Conservation (phyloP, 495 filamentous ascomycete species). For the Aspergillus ostianus region DNA sequence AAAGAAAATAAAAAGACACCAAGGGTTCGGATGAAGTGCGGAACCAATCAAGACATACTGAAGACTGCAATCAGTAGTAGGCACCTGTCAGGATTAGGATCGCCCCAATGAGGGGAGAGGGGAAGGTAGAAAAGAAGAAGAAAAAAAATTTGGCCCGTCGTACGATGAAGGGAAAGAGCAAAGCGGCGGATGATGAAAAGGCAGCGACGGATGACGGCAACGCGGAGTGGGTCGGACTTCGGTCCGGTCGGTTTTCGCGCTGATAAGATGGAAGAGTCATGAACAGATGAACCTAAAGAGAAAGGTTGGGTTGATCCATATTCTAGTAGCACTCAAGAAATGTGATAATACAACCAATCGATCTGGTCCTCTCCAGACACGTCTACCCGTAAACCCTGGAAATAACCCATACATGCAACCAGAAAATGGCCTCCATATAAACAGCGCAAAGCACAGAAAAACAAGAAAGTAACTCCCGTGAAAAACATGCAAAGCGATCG, state of each 20-base stretch:
- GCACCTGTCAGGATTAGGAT: neutral
- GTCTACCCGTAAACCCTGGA: neutral
- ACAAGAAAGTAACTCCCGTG: slow-evolving; percentile 2
- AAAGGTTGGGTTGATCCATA: too few relatives aligned
- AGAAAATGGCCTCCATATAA: neutral
- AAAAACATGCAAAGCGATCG: slow-evolving; percentile 4
- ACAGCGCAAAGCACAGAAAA: neutral
- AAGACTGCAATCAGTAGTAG: neutral
- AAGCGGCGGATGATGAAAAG: neutral
- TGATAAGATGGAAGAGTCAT: neutral
- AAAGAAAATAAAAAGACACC: slow-evolving; percentile 16
- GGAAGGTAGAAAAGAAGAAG: too few relatives aligned
- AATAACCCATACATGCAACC: neutral
- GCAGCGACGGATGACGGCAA: neutral
- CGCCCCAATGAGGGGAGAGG: too few relatives aligned
- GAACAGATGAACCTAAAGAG: too few relatives aligned
- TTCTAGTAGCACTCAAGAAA: too few relatives aligned
- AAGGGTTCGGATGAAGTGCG: too few relatives aligned
- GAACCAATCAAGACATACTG: slow-evolving; percentile 10
- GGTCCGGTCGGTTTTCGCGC: slow-evolving; percentile 1
- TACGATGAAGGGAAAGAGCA: neutral
- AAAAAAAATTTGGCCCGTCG: neutral
- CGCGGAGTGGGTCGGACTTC: neutral
- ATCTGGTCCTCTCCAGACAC: too few relatives aligned
- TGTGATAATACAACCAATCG: neutral